These are phyloP conservation scores for Brassica incana DNA, from an alignment of 345 rosid species.

Conservation along the genomic window DNA sequence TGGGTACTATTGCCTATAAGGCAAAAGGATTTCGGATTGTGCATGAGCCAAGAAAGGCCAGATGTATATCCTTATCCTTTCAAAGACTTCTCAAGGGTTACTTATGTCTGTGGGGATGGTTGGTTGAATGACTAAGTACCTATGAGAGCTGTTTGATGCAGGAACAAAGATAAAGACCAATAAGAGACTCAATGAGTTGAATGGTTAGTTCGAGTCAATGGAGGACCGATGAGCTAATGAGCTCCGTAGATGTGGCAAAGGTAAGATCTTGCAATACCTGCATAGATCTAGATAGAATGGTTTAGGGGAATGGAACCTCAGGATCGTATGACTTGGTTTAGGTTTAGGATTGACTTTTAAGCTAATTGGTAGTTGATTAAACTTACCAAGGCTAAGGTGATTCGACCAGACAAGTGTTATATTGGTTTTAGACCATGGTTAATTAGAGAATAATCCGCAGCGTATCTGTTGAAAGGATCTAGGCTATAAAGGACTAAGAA, in stretches of 20 bases:
- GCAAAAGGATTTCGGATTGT: not conserved
- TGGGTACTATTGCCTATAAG: not conserved
- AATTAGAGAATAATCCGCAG: not conserved
- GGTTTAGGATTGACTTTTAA: not conserved
- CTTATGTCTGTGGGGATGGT: not conserved
- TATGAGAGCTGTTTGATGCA: not conserved
- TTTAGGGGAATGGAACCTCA: not conserved
- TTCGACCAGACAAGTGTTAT: not conserved
- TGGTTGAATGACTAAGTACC: not conserved
- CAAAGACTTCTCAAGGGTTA: not conserved
- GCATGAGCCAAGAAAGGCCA: not conserved
- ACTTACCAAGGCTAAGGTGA: not conserved
- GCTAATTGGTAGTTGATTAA: not conserved
- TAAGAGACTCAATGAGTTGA: too few relatives aligned
- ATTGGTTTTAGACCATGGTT: not conserved
- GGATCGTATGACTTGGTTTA: not conserved
- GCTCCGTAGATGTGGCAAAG: not conserved
- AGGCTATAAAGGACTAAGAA: not conserved
- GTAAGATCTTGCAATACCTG: not conserved
- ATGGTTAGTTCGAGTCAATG: not conserved
- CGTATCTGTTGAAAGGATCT: not conserved
- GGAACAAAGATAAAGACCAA: not conserved
- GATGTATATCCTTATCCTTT: not conserved
- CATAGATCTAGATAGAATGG: not conserved
- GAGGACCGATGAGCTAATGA: not conserved